These are phyloP conservation scores for Mycena polygramma DNA, from an alignment of 768 basidiomycete species.

Conservation along the genomic window DNA sequence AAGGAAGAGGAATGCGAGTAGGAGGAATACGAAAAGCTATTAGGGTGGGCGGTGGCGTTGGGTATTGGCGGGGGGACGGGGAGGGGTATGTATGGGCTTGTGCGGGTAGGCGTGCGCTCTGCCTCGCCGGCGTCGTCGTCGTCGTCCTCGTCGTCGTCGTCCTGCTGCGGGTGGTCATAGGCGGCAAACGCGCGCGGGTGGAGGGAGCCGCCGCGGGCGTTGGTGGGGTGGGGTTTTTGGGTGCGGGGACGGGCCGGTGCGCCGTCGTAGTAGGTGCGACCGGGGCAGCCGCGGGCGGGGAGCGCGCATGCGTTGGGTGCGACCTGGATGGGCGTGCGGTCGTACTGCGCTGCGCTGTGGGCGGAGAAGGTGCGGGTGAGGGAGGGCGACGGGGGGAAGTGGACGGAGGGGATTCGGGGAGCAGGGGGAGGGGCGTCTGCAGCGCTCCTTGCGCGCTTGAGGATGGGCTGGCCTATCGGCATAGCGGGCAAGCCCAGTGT, in stretches of 20 bases:
- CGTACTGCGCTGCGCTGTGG: conserved; percentile 74
- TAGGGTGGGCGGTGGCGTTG: conserved; percentile 4
- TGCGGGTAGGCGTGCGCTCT: conserved; percentile 46
- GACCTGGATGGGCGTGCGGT: conserved; percentile 85
- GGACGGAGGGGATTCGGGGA: conserved; percentile 52
- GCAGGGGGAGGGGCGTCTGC: conserved; percentile 37
- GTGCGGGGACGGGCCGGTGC: conserved; percentile 41
- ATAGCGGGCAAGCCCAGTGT: conserved; percentile 3
- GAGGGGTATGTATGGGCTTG: conserved; percentile 39
- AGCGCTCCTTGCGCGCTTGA: conserved; percentile 60
- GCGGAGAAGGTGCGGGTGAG: conserved; percentile 64
- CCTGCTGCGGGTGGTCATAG: neutral
- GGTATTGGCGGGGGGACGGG: conserved; percentile 40
- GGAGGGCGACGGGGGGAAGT: conserved; percentile 67
- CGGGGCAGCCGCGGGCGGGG: conserved; percentile 83
- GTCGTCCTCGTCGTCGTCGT: conserved; percentile 35
- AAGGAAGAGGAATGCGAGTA: neutral
- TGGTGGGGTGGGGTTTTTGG: conserved; percentile 34
- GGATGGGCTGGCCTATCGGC: conserved; percentile 58
- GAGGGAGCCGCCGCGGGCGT: conserved; percentile 40
- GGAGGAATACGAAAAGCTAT: neutral
- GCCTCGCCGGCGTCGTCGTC: conserved; percentile 37
- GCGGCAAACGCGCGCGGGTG: conserved; percentile 52
- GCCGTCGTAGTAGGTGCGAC: conserved; percentile 72
- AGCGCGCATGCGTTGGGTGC: conserved; percentile 79